Conservation (phyloP, 805 yeast species). For the Saccharomycodes ludwigii region DNA sequence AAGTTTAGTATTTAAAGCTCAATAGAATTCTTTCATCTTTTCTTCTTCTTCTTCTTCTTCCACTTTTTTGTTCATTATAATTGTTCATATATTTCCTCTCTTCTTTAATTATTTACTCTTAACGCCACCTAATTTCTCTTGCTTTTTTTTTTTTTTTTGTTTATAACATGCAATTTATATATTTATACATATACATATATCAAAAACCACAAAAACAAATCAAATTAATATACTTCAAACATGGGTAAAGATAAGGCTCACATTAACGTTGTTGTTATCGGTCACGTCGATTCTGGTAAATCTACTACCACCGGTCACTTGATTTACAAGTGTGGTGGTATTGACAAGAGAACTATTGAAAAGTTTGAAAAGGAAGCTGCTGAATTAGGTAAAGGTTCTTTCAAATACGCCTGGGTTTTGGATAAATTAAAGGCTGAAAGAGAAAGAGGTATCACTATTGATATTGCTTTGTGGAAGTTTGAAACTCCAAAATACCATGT, state of each 20-base stretch:
- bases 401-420: slow-evolving; percentile 96
- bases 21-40: too few species aligned
- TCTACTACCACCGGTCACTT: slow-evolving; percentile 99
- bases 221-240: slow-evolving; percentile 18
- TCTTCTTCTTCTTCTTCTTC: too few species aligned
- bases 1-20: too few species aligned
- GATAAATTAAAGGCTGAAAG: slow-evolving; percentile 94
- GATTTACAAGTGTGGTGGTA: slow-evolving; percentile 99
- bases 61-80: too few species aligned
- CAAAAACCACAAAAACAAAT: too few species aligned
- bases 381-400: slow-evolving; percentile 93
- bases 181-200: too few species aligned
- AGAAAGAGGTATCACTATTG: slow-evolving; percentile 95
- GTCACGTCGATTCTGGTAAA: slow-evolving; percentile 99
- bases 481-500: slow-evolving; percentile 83
- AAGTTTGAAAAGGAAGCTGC: slow-evolving; percentile 98
- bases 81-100: too few species aligned
- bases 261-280: slow-evolving; percentile 99
- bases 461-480: slow-evolving; percentile 86
- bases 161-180: too few species aligned
- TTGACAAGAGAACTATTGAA: slow-evolving; percentile 97
- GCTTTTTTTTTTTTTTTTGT: too few species aligned
- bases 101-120: too few species aligned
- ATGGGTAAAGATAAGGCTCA: slow-evolving; percentile 93
- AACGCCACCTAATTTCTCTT: too few species aligned